Evolutionary conservation across 108 stramenopile species (phyloP), one percentile per base, ranked within the genome.

Genomic region (Skeletonema potamos): DNA sequence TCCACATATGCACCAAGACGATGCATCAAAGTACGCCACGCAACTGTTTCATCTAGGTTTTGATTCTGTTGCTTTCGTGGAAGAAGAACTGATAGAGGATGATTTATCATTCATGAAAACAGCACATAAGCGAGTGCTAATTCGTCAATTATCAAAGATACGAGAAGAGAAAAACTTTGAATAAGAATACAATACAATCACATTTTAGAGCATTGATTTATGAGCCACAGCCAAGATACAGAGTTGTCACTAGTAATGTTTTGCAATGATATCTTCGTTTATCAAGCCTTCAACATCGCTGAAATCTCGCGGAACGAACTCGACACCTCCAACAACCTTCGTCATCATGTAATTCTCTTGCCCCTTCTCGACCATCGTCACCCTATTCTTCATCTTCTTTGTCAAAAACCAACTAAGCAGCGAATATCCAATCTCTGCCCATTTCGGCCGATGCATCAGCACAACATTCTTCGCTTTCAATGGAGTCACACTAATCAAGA

Each of bases 401-500:
- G 75, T 76, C 36, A 81, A 61, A 36, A 81, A 81, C 75, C 69
- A 76, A 64, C 75, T 77, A 17, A 81, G 56, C 39, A 81, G 66
- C 15, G 75, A 57, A 59, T 72, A 81, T 61, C 70, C 80, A 24
- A 77, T 72, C 27, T 81, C 76, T 46, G 57, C 64, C 80, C 80
- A 81, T 34, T 59, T 71, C 33, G 80, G 80, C 7, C 62, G 57
- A 76, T 77, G 74, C 80, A 81, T 81, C 48, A 81, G 36, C 7
- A 76, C 70, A 20, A 81, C 79, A 41, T 79, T 72, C 54, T 84
- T 86, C 59, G 84, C 84, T 37, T 85, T 86, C 20, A 89, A 62
- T 7, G 87, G 87, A 22, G 84, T 76, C 10, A 86, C 83, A 44
- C 85, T 80, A 33, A 89, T 86, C 69, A 84, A 73, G 41, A 89